Evolutionary conservation across 2,329 filamentous ascomycete genomes (phyloP), one percentile per base, ranked within the genome.

Genomic region (Fusarium musae): DNA sequence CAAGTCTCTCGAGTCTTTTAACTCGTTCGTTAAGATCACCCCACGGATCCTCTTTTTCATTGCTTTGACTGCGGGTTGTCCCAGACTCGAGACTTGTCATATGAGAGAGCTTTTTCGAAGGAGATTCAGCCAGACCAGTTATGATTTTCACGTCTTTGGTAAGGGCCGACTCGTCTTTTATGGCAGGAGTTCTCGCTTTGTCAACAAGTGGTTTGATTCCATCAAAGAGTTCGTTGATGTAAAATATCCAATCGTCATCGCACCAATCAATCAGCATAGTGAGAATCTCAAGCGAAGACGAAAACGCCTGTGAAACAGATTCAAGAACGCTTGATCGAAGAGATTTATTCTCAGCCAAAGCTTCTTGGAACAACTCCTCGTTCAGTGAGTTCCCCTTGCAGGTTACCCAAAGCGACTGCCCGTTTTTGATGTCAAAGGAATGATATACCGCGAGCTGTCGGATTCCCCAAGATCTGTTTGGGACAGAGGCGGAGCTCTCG

Each of bases 361-460:
- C 42, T 10, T 74, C 63, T 7, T 21, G 19, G 16, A 74, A 59
- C 0, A 34, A 21, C 2, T 57, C 36, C 17, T 74, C 68, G 2
- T 64, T 66, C 2, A 63, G 3, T 2, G 59, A 21, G 12, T 75
- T 75, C 2, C 60, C 71, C 19, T 75, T 74, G 0, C 64, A 66
- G 1, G 69, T 74, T 3, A 74, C 11, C 71, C 71, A 74, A 0
- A 62, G 12, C 3, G 56, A 36, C 8, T 57, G 58, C 0, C 72
- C 72, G 4, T 26, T 74, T 1, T 57, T 9, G 1, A 72, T 49
- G 5, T 75, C 72, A 19, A 75, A 75, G 0, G 64, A 75, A 50
- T 72, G 72, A 17, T 75, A 72, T 3, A 72, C 61, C 9, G 72
- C 71, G 2, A 75, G 71, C 4, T 74, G 72, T 0, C 72, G 61